phyloP scores from a whole-genome alignment of 2,329 filamentous ascomycete species.

The Hymenotorrendiella dingleyae region DNA sequence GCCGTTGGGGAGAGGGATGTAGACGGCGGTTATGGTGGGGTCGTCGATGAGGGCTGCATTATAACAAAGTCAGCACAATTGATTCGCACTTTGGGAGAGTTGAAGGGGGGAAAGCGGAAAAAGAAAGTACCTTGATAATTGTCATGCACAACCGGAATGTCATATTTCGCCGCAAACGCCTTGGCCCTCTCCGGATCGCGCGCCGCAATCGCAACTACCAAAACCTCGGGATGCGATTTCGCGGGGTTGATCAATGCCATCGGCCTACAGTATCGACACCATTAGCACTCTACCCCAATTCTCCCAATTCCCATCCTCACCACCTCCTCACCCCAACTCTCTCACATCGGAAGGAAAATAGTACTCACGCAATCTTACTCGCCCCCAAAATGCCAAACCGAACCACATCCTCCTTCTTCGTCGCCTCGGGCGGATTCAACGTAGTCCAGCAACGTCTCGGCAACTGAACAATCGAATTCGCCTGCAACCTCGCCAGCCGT shows the following conservation, averaged over 20 bases:
- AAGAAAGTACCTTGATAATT: slow-evolving; percentile 41
- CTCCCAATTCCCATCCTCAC: too few species aligned
- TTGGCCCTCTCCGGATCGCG: slow-evolving; percentile 42
- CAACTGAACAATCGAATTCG: too few species aligned
- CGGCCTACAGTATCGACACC: slow-evolving; percentile 26
- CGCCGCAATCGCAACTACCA: slow-evolving; percentile 47
- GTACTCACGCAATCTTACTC: slow-evolving; percentile 30
- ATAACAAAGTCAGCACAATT: too few species aligned
- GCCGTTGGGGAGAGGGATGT: slow-evolving; percentile 42
- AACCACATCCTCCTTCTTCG: slow-evolving; percentile 23
- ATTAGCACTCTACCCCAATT: not conserved
- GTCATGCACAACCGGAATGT: slow-evolving; percentile 43
- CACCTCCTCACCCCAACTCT: too few species aligned
- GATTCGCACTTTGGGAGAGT: not conserved
- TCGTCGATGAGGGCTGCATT: slow-evolving; percentile 35
- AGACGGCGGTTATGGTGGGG: slow-evolving; percentile 42
- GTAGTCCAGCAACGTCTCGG: slow-evolving; percentile 11
- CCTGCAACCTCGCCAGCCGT: too few species aligned
- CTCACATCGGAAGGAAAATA: not conserved
- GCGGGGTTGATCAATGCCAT: slow-evolving; percentile 42
- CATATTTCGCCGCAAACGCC: slow-evolving; percentile 44
- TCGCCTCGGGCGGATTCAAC: slow-evolving; percentile 7
- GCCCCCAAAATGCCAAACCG: slow-evolving; percentile 33
- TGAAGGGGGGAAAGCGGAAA: not conserved
- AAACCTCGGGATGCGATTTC: slow-evolving; percentile 46